Conservation (phyloP, 345 rosid genomes). For the Camelina sativa region DNA sequence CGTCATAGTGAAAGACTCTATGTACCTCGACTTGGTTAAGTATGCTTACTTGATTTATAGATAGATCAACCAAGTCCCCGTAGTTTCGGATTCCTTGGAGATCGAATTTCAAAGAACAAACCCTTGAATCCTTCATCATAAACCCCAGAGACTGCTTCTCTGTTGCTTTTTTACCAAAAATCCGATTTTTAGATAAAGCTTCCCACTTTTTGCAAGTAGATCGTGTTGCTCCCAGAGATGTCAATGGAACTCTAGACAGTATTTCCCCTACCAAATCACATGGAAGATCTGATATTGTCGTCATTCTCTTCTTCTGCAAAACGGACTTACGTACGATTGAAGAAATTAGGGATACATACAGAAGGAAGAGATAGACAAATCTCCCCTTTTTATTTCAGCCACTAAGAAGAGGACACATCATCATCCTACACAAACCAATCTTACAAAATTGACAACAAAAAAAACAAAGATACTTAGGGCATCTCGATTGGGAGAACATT, state of each 20-base stretch:
- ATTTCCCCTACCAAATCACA: neutral
- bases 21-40: too few species aligned
- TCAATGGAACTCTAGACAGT: neutral
- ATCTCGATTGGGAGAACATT: too few species aligned
- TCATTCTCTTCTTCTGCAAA: neutral
- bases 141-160: slow-evolving; percentile 4
- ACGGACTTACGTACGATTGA: neutral
- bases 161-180: neutral
- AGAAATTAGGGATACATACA: neutral
- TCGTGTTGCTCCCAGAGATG: neutral
- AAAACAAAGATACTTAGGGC: too few species aligned
- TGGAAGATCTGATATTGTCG: neutral
- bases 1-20: too few species aligned
- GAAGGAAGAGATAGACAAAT: neutral
- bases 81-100: neutral
- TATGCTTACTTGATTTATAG: too few species aligned
- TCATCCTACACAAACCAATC: too few species aligned
- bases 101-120: neutral
- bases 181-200: neutral
- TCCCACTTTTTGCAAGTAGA: slow-evolving; percentile 9
- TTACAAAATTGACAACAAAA: too few species aligned
- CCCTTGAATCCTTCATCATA: neutral
- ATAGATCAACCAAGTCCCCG: too few species aligned
- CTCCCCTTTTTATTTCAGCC: too few species aligned
- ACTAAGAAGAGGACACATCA: too few species aligned